Evolutionary conservation across 75 land plant species (phyloP), one percentile per base, ranked within the genome.

Genomic region (Larix kaempferi): DNA sequence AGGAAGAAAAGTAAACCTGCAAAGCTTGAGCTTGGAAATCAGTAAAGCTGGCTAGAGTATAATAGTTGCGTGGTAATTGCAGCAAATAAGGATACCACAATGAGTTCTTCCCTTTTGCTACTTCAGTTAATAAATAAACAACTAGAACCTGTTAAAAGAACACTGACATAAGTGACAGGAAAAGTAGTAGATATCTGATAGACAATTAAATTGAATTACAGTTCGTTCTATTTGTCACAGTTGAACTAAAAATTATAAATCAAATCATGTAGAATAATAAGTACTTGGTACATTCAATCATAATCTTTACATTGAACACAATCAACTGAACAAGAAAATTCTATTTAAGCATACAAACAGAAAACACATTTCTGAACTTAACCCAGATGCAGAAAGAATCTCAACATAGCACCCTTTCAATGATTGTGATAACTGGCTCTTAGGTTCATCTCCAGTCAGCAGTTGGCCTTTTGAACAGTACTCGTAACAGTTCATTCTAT

Each of bases 31-130:
- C 61, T 78, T 91, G 90, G 78, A 86, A 83, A 49, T 78, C 57
- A 13, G 81, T 62, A 77, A 89, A 95, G 65, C 67, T 84, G 56
- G 90, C 63, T 11, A 93, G 78, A 37, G 82, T 89, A 29, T 89
- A 87, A 80, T 95, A 89, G 52, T 65, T 63, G 2, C 86, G 90
- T 10, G 98, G 98, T 72, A 93, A 61, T 22, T 88, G 86, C 75
- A 71, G 44, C 59, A 95, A 74, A 61, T 95, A 95, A 56, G 90
- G 87, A 63, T 86, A 84, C 98, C 96, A 88, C 73, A 57, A 69
- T 59, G 96, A 91, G 29, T 73, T 62, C 56, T 73, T 86, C 37
- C 91, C 89, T 80, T 89, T 93, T 2, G 85, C 86, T 52, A 88
- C 80, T 77, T 95, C 98, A 78, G 77, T 80, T 78, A 95, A 80